A percentile compares a stretch with the other conserved stretches of the same genome.
These are phyloP conservation scores for Diaporthe batatas DNA, from an alignment of 2,329 filamentous ascomycete genomes.

Conservation along the genomic window DNA sequence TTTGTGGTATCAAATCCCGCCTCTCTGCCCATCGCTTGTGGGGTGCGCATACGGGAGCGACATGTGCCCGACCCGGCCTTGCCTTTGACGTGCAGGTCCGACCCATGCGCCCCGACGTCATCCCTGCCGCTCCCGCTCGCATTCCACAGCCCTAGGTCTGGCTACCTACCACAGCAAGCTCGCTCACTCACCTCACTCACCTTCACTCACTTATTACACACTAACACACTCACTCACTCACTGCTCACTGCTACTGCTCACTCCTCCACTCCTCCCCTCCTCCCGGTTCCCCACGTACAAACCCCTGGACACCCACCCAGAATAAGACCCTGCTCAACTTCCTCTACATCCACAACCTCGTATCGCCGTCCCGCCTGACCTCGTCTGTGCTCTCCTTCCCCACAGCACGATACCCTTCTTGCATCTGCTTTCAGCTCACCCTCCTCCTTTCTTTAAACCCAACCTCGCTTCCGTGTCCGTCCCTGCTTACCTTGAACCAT, in stretches of 20 bases:
- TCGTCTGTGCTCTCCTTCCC: not conserved
- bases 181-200: not conserved
- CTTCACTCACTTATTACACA: no score
- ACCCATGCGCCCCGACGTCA: conserved; percentile 35
- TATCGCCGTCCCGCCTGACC: conserved; percentile 13
- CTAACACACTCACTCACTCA: no score
- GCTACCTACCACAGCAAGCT: not conserved
- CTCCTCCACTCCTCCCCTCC: not conserved
- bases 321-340: not conserved
- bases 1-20: not conserved
- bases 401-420: not conserved
- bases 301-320: not conserved
- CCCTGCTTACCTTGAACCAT: not conserved
- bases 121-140: conserved; percentile 4
- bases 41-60: not conserved
- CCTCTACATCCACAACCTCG: conserved; percentile 34
- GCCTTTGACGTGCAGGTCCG: conserved; percentile 26
- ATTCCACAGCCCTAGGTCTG: not conserved
- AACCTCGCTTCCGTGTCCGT: no score
- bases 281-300: not conserved
- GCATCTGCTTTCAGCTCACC: not conserved
- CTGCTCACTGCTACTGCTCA: no score
- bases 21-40: not conserved
- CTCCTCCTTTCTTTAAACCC: not conserved
- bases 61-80: not conserved